phyloP scores from a whole-genome alignment of 352 stramenopile genomes.

The Globisporangium ultimum region DNA sequence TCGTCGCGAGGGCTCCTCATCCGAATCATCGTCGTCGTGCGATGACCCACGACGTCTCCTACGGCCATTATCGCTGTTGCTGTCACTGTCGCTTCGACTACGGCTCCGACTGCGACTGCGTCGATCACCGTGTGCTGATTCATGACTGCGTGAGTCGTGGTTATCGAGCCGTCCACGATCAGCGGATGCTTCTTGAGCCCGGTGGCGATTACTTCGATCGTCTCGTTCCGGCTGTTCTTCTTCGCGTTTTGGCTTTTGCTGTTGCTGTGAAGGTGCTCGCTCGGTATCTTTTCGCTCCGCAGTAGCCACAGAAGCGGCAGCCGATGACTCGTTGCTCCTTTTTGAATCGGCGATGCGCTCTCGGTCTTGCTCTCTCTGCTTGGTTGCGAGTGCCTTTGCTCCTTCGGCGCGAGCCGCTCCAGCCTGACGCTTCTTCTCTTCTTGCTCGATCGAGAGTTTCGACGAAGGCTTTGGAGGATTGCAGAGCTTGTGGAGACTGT shows the following conservation, averaged over 20 bases:
- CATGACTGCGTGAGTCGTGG: no score
- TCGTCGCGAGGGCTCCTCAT: background rate
- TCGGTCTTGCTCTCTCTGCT: conserved; percentile 19
- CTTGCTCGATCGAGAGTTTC: conserved; percentile 4
- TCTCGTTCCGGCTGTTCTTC: conserved; percentile 12
- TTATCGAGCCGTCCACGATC: no score
- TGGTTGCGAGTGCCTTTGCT: conserved; percentile 3
- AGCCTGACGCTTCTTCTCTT: conserved; percentile 10
- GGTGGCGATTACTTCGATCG: conserved; percentile 5
- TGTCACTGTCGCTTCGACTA: conserved; percentile 12
- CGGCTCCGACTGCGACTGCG: conserved; percentile 11
- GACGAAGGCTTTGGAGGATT: conserved; percentile 32
- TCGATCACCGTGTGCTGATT: conserved; percentile 6
- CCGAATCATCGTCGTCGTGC: conserved; percentile 17
- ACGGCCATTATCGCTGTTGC: conserved; percentile 26
- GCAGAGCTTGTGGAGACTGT: conserved; percentile 75
- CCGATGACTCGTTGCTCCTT: conserved; percentile 10
- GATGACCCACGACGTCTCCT: conserved; percentile 23
- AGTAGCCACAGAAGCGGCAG: conserved; percentile 1
- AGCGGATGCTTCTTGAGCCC: background rate
- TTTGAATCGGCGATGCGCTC: conserved; percentile 31
- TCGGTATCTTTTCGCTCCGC: conserved; percentile 11
- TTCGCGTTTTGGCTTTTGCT: conserved; percentile 15
- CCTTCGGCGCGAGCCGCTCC: conserved; percentile 7
- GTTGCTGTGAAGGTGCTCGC: conserved; percentile 16